Evolutionary conservation across 2,329 filamentous ascomycete species (phyloP), one percentile per base, ranked within the genome.

Genomic region (Venturia carpophila): DNA sequence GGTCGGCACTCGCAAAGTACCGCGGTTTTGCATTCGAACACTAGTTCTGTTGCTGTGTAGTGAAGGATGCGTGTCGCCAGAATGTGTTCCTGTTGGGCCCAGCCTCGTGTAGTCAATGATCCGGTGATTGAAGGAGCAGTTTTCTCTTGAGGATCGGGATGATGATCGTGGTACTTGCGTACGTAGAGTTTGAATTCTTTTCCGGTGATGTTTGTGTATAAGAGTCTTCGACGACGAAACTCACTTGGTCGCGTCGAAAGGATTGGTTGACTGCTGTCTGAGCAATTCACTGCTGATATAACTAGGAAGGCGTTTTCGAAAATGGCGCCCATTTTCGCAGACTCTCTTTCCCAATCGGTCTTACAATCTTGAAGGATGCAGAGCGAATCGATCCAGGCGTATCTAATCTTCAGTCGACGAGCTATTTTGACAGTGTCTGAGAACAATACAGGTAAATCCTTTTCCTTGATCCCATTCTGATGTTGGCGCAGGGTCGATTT

Each of bases 281-380:
- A 21, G 34, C 60, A 30, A 9, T 27, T 24, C 7, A 19, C 41
- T 27, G 67, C 67, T n/a, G 66, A 52, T 27, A 69, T 67, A 19
- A 60, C 64, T n/a, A 68, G 21, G n/a, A 60, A 58, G 9, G 68
- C 60, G 30, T 65, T 58, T 24, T 61, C 41, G 66, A 68, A 69
- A 21, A 69, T 60, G 41, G 24, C 58, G n/a, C 43, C 62, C 68
- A 69, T 69, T n/a, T 52, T 67, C 21, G 45, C 41, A 39, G 58
- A 55, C 56, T 69, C 66, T n/a, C 13, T 24, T 24, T 60, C 37
- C 68, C 67, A 67, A 34, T 69, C 68, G 11, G 52, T 15, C 3
- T 55, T 60, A 7, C 21, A 41, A 47, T 68, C 68, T 68, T 69
- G 68, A 34, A 68, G 42, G 55, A 69, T 69, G 61, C 68, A 69